These are phyloP conservation scores for Plasmopara muralis DNA, from an alignment of 352 stramenopile genomes.

Conservation along the genomic window DNA sequence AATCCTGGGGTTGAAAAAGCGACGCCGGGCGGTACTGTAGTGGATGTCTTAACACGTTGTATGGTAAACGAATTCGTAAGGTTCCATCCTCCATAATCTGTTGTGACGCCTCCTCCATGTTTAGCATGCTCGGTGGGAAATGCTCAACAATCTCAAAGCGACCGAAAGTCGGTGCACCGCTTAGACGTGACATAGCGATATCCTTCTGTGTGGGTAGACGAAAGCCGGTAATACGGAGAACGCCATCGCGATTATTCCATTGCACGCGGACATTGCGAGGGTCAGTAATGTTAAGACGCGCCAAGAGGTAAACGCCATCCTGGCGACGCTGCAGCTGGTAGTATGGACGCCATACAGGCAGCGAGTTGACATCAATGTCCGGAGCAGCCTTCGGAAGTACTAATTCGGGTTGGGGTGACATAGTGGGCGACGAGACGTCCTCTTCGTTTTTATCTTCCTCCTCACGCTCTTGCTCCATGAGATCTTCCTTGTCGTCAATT, in stretches of 20 bases:
- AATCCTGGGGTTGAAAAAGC: conserved; percentile 31
- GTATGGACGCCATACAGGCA: conserved; percentile 53
- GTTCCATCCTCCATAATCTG: conserved; percentile 40
- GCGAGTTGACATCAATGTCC: conserved; percentile 22
- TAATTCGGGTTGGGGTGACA: conserved; percentile 2
- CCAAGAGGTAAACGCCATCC: conserved; percentile 41
- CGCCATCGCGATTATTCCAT: conserved; percentile 30
- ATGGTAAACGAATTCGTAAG: conserved; percentile 54
- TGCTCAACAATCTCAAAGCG: conserved; percentile 61
- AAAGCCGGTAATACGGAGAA: conserved; percentile 44
- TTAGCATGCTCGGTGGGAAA: conserved; percentile 35
- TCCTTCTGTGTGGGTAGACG: conserved; percentile 55
- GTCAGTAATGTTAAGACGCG: conserved; percentile 26
- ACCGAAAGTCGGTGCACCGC: conserved; percentile 46
- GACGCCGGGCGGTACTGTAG: conserved; percentile 25
- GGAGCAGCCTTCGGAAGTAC: not conserved
- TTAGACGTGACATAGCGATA: conserved; percentile 45
- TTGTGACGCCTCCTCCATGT: conserved; percentile 50
- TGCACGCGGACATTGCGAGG: conserved; percentile 34
- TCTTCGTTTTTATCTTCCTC: conserved; percentile 14
- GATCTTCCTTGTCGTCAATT: conserved; percentile 9
- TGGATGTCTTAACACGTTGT: conserved; percentile 26
- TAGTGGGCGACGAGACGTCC: conserved; percentile 15
- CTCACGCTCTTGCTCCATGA: conserved; percentile 9
- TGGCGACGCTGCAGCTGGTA: conserved; percentile 47